These are phyloP conservation scores for Diaporthe citri DNA, from an alignment of 2,329 filamentous ascomycete genomes.

Conservation along the genomic window DNA sequence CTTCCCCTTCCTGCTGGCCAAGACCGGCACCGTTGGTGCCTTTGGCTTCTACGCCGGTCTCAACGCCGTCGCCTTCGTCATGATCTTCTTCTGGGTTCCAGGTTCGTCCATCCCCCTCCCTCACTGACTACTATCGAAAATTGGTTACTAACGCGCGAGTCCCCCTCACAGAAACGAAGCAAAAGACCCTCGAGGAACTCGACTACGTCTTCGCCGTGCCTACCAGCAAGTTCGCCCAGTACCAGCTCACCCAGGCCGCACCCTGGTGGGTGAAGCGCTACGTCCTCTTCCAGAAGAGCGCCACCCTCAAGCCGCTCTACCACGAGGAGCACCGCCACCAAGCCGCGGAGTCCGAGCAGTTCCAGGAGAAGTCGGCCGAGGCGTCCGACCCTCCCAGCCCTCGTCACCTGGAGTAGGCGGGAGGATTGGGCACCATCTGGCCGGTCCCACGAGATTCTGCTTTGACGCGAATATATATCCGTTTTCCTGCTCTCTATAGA, in stretches of 20 bases:
- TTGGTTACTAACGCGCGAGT: background rate
- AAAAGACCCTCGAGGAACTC: constrained; percentile 65
- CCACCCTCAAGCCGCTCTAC: constrained; percentile 57
- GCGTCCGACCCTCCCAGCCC: constrained; percentile 18
- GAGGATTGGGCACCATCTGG: background rate
- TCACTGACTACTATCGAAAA: background rate
- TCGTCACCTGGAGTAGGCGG: constrained; percentile 22
- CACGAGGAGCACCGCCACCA: constrained; percentile 35
- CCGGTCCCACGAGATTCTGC: constrained; percentile 4
- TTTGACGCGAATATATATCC: constrained; percentile 16
- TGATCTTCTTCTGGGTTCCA: constrained; percentile 70
- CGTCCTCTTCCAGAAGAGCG: constrained; percentile 62
- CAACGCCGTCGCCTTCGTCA: constrained; percentile 66
- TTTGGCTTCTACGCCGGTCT: constrained; percentile 70
- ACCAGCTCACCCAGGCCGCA: constrained; percentile 66
- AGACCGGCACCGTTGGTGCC: constrained; percentile 55
- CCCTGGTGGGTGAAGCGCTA: constrained; percentile 73
- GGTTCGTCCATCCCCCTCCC: background rate
- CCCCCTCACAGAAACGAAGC: constrained; percentile 61
- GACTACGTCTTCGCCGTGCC: constrained; percentile 73
- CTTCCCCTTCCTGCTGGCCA: constrained; percentile 68
- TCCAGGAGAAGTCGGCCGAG: constrained; percentile 21
- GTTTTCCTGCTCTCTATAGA: background rate
- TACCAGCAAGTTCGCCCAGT: constrained; percentile 67
- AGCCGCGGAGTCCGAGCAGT: background rate